Evolutionary conservation across 352 stramenopile species (phyloP), one percentile per base, ranked within the genome.

Genomic region (Pythium utonaiense): DNA sequence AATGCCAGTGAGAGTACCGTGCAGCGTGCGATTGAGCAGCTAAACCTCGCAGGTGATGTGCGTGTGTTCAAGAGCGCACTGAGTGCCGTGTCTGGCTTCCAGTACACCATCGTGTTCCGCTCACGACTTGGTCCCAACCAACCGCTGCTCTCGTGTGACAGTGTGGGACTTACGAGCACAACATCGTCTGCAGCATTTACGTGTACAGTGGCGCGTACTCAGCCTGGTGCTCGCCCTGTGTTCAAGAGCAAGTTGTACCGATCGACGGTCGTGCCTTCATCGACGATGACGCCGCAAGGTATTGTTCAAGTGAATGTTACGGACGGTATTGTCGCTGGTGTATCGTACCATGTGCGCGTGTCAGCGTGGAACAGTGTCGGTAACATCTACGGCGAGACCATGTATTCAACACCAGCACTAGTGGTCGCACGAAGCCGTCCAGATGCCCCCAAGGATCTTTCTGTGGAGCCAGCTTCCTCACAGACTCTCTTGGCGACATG

Each of bases 291-390:
- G 6, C 42, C 14, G 19, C 33, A 67, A 22, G 64, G 62, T 0
- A 36, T 78, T 3, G 67, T 56, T 6, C 50, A 51, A 2, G 86
- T 78, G 38, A 57, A 71, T 10, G 73, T 89, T 13, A 53, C 55
- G 12, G 60, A 62, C 25, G 54, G 27, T 0, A 54, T 69, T 12
- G 44, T 62, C 3, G 45, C 40, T 2, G 85, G 69, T 0, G 73
- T 91, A 5, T 56, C 64, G 0, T 97, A 96, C 51, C 87, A 96
- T 48, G 86, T 97, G 3, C 86, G 89, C 6, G 86, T 99, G 0
- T 92, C 90, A n/a, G 87, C 95, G 6, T 97, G 83, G 79, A 98
- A 98, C 61, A 92, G 95, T 25, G 93, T 98, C 3, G 79, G 91
- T 5, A 81, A 86, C 17, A 62, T 87, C 3, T 97, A 95, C 62